A percentile compares a stretch with the other conserved stretches of the same genome.
phyloP scores from a whole-genome alignment of 2,329 filamentous ascomycete species.

The Cryphonectria naterciae region DNA sequence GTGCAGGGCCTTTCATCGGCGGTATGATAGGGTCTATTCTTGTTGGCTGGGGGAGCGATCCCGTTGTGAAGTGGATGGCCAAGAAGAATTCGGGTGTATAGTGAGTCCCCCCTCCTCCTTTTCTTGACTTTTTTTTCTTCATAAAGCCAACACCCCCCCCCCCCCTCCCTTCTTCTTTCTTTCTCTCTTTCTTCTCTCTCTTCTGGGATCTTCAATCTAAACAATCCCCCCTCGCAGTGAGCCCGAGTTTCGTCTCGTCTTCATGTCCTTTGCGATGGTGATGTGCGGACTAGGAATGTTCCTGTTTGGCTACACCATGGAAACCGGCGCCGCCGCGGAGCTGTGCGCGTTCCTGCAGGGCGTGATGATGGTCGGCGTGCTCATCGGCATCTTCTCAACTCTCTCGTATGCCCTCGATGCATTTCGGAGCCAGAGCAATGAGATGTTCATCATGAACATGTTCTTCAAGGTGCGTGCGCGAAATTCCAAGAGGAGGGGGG shows the following conservation, averaged over 20 bases:
- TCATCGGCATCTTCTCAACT: conserved; percentile 38
- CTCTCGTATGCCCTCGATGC: conserved; percentile 44
- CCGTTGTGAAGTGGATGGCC: conserved; percentile 42
- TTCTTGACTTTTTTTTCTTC: no score
- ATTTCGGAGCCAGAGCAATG: conserved; percentile 44
- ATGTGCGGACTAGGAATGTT: conserved; percentile 39
- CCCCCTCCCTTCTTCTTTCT: no score
- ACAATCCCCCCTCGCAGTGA: conserved; percentile 32
- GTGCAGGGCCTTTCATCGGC: conserved; percentile 44
- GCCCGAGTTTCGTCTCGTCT: conserved; percentile 46
- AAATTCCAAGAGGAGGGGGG: no score
- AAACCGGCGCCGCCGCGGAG: conserved; percentile 33
- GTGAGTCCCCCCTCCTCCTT: neutral
- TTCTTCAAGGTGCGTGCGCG: conserved; percentile 43
- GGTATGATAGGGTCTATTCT: conserved; percentile 40
- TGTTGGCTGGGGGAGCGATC: conserved; percentile 39
- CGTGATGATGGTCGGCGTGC: conserved; percentile 33
- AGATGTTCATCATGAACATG: conserved; percentile 49
- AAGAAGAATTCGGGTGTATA: conserved; percentile 44
- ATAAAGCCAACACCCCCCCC: no score
- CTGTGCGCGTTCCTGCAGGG: conserved; percentile 40
- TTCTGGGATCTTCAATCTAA: neutral
- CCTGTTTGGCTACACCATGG: conserved; percentile 39
- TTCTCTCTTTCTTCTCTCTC: no score
- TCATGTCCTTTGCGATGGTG: conserved; percentile 36